Evolutionary conservation across 2,329 filamentous ascomycete genomes (phyloP), one percentile per base, ranked within the genome.

Genomic region (Paraconiothyrium brasiliense): DNA sequence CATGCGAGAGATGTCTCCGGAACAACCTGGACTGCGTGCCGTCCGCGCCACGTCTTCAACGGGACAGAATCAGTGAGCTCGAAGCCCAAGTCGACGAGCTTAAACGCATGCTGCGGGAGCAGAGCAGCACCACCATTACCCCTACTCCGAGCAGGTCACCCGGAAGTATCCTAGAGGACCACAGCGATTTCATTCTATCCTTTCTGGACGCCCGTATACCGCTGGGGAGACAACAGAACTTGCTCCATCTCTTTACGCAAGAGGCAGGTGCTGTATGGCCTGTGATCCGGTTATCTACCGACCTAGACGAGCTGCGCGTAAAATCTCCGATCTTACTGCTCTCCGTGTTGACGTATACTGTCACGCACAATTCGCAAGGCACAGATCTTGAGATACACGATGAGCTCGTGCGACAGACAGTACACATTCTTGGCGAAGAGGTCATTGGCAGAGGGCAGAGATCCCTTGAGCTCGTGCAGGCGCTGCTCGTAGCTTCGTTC

Each of bases 381-480:
- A 66, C 59, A 24, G 62, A 66, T 5, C 10, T 67, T 22, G 69
- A 70, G 13, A 57, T 69, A 43, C 70, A 74, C 27, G 71, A 74
- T 60, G 70, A 73, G 43, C 61, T 74, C 8, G 60, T 72, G 3
- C 68, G 63, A 54, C 67, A 72, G 56, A 52, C 61, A 3, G 70
- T 70, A 64, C 66, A 61, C 22, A 60, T 72, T 14, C 57, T 74
- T 34, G 70, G 67, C 4, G 64, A 70, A 4, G 66, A 68, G 27
- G 58, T 73, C 1, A 70, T 73, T 51, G 65, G 64, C 20, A 65
- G 58, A 41, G 70, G 70, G 16, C 67, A 71, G 37, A 68, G 68
- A 48, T 72, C 71, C 1, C 59, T 74, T 13, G 70, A 71, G 47
- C 61, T 74, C n/a, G 71, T 74, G 39, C 71, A 74, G 52, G 71